phyloP scores from a whole-genome alignment of 2,329 filamentous ascomycete species.

The Xylaria sp. region DNA sequence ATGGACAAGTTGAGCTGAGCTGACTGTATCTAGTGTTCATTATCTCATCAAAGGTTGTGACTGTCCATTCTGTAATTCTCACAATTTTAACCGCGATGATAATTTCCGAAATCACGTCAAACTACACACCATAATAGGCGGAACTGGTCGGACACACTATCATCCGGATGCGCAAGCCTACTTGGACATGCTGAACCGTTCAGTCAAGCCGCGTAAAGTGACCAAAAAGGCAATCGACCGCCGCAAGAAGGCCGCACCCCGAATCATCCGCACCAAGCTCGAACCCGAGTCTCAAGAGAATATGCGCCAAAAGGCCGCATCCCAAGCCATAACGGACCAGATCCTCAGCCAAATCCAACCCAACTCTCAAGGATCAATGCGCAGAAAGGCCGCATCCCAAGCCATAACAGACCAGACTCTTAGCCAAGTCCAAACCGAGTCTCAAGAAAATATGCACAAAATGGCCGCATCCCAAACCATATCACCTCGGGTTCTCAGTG shows the following conservation, averaged over 20 bases:
- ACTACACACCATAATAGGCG: conserved; percentile 49
- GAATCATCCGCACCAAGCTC: too few relatives aligned
- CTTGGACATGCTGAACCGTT: too few relatives aligned
- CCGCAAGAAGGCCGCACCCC: too few relatives aligned
- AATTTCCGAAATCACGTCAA: conserved; percentile 53
- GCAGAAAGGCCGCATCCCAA: not conserved
- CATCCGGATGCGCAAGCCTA: conserved; percentile 35
- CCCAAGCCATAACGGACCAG: too few relatives aligned
- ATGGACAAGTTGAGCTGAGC: conserved; percentile 24
- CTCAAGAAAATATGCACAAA: too few relatives aligned
- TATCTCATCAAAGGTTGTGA: conserved; percentile 14
- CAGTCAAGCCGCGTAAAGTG: conserved; percentile 21
- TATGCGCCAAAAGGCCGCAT: too few relatives aligned
- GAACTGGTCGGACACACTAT: conserved; percentile 49
- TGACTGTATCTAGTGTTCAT: conserved; percentile 48
- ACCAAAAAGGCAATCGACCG: too few relatives aligned
- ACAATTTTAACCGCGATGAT: conserved; percentile 51
- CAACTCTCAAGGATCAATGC: not conserved
- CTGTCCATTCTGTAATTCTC: conserved; percentile 38
- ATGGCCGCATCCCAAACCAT: too few relatives aligned
- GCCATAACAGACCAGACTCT: not conserved
- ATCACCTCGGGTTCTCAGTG: too few relatives aligned
- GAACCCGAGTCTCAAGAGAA: too few relatives aligned
- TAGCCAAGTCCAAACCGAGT: not conserved
- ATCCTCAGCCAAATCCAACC: too few relatives aligned